Percentiles rank a stretch among this genome's conserved stretches.
These are phyloP conservation scores for Sugiyamaella americana DNA, from an alignment of 805 yeast species.

Conservation along the genomic window DNA sequence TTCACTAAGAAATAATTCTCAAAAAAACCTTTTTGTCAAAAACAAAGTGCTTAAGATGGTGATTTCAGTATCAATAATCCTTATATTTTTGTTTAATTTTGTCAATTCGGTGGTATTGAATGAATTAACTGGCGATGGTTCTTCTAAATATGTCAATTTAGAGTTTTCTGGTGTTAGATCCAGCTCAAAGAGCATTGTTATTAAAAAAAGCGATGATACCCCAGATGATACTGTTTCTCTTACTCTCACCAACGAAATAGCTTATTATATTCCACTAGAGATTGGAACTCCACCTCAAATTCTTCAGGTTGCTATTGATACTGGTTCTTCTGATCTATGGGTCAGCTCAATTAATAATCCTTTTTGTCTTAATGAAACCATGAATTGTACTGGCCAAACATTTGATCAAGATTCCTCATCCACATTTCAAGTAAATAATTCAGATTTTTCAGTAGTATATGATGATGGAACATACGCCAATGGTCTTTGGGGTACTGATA, in stretches of 20 bases:
- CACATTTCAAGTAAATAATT: constrained; percentile 18
- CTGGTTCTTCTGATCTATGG: constrained; percentile 70
- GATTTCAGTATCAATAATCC: no score
- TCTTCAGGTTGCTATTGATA: constrained; percentile 52
- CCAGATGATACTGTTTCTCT: neutral
- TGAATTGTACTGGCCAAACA: neutral
- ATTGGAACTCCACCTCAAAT: constrained; percentile 56
- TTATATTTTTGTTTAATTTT: no score
- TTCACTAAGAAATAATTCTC: no score
- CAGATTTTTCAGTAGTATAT: constrained; percentile 26
- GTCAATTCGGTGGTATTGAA: no score
- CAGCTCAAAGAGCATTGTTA: no score
- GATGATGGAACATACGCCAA: constrained; percentile 45
- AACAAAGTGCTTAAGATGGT: no score
- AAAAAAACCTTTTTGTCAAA: no score
- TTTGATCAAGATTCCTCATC: constrained; percentile 14
- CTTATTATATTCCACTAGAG: constrained; percentile 19
- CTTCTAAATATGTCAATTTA: no score
- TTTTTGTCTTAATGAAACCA: constrained; percentile 5
- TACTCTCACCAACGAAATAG: constrained; percentile 3
- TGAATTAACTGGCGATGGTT: no score
- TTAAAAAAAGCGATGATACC: no score
- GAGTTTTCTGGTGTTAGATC: no score
- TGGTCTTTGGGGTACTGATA: constrained; percentile 59
- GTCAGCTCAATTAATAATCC: constrained; percentile 29